Conservation (phyloP, 352 stramenopile genomes). For the Elongisporangium undulatum region DNA sequence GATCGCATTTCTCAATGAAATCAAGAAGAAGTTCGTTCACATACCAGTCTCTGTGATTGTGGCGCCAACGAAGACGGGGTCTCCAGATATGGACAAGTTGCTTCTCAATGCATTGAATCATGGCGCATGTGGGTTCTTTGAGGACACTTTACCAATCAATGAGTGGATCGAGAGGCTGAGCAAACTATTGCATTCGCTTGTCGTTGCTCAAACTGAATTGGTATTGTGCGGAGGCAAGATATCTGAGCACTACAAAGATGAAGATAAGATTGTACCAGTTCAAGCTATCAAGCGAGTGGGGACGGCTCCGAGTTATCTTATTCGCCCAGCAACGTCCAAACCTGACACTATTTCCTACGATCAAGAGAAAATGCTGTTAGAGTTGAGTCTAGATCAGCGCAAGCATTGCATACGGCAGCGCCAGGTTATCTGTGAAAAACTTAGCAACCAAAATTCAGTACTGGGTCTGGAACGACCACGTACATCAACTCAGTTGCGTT, state of each 20-base stretch:
- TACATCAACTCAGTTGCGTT: background rate
- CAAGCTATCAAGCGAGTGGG: constrained; percentile 30
- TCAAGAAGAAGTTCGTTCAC: constrained; percentile 51
- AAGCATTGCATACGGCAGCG: constrained; percentile 54
- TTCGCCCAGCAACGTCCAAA: constrained; percentile 26
- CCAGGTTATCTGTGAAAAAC: constrained; percentile 29
- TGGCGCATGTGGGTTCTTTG: constrained; percentile 61
- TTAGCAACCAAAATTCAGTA: constrained; percentile 51
- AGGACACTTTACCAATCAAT: constrained; percentile 29
- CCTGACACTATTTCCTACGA: constrained; percentile 55
- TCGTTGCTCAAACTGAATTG: constrained; percentile 50
- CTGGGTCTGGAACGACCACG: constrained; percentile 31
- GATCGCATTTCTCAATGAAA: constrained; percentile 48
- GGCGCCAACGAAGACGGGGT: constrained; percentile 7
- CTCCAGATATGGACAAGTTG: constrained; percentile 37
- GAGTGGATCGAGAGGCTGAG: constrained; percentile 34
- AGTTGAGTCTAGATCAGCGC: constrained; percentile 61
- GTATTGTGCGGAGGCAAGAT: constrained; percentile 28
- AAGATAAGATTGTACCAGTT: constrained; percentile 22
- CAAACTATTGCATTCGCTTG: constrained; percentile 52
- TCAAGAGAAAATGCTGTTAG: constrained; percentile 57
- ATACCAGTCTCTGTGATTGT: constrained; percentile 52
- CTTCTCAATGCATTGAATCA: constrained; percentile 44
- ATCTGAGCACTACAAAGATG: constrained; percentile 7
- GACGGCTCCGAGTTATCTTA: constrained; percentile 11